phyloP scores from a whole-genome alignment of 495 filamentous ascomycete species.

The Glarea lozoyensis region DNA sequence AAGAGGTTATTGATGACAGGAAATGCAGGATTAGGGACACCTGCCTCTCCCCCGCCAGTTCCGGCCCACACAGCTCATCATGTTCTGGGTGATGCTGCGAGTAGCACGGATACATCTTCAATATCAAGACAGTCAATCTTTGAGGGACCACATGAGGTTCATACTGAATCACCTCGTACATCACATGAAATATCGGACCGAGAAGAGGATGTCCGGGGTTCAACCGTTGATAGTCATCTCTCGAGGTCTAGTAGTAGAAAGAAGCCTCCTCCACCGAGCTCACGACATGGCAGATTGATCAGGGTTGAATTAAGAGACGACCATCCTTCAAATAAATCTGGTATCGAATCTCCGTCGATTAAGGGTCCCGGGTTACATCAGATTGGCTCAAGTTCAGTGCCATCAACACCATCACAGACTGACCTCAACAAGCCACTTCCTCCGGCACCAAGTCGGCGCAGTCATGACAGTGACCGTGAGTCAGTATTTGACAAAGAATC shows the following conservation, averaged over 20 bases:
- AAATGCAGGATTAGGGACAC: slow-evolving; percentile 27
- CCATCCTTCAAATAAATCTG: neutral
- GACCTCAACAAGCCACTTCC: slow-evolving; percentile 24
- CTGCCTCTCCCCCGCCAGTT: slow-evolving; percentile 1
- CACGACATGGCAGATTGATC: slow-evolving; percentile 23
- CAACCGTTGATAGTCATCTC: neutral
- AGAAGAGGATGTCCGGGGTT: slow-evolving; percentile 14
- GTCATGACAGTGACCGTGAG: slow-evolving; percentile 20
- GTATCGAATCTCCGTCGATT: slow-evolving; percentile 5
- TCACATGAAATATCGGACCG: slow-evolving; percentile 22
- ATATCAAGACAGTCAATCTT: slow-evolving; percentile 21
- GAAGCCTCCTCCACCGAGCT: slow-evolving; percentile 20
- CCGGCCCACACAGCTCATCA: slow-evolving; percentile 9
- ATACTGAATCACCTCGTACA: slow-evolving; percentile 21
- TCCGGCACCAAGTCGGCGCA: slow-evolving; percentile 14
- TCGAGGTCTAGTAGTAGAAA: slow-evolving; percentile 11
- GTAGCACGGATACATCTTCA: slow-evolving; percentile 24
- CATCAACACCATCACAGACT: slow-evolving; percentile 5
- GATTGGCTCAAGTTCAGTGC: slow-evolving; percentile 3
- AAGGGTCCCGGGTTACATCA: too few relatives aligned
- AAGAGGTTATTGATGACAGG: slow-evolving; percentile 53
- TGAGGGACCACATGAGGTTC: slow-evolving; percentile 18
- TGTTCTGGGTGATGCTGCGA: slow-evolving; percentile 17
- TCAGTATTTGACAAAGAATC: slow-evolving; percentile 22
- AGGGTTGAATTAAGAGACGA: slow-evolving; percentile 22